Evolutionary conservation across 108 stramenopile genomes (phyloP), one percentile per base, ranked within the genome.

Genomic region (Cyclotella sp.): DNA sequence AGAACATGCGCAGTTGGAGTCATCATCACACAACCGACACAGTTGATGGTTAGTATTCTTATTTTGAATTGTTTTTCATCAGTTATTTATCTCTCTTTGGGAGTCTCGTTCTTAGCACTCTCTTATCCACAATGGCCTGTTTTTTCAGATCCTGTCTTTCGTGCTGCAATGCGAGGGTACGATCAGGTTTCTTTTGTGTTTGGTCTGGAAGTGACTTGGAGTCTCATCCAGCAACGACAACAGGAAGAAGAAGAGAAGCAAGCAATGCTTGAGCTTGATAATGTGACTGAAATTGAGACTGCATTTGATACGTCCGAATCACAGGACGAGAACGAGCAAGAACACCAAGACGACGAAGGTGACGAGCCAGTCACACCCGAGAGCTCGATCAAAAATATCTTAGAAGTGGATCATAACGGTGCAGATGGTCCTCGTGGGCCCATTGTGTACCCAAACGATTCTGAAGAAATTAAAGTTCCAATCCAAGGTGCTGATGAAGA

Each of bases 191-290:
- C 93, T 44, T 98, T 98, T 77, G 93, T 97, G 13, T 98, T 98
- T 84, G 97, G 96, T 13, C 82, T 97, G 67, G 97, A 96, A 79
- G 95, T 98, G 18, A 97, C 95, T 21, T 97, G 97, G 96, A 87
- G 87, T 62, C 74, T 96, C 59, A 90, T 98, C 44, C 93, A 96
- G 69, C 86, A 94, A 73, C 87, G 94, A 13, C 85, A 94, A 63
- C 91, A 95, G 68, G 92, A 95, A 58, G 97, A 97, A 59, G 95
- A 94, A 70, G 95, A 96, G 47, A 76, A 72, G 27, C 68, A 80
- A 63, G 92, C 90, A 6, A 70, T 91, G 89, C 61, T 84, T 34
- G 91, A 90, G 62, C 76, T 91, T 4, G 81, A 94, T 39, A 68
- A 67, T 27, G 68, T 84, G 45, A 71, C 79, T n/a, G 83, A 79